Percentiles rank a stretch among this genome's conserved stretches.
phyloP scores from a whole-genome alignment of 2,329 filamentous ascomycete species.

The Incumbomyces lentus region DNA sequence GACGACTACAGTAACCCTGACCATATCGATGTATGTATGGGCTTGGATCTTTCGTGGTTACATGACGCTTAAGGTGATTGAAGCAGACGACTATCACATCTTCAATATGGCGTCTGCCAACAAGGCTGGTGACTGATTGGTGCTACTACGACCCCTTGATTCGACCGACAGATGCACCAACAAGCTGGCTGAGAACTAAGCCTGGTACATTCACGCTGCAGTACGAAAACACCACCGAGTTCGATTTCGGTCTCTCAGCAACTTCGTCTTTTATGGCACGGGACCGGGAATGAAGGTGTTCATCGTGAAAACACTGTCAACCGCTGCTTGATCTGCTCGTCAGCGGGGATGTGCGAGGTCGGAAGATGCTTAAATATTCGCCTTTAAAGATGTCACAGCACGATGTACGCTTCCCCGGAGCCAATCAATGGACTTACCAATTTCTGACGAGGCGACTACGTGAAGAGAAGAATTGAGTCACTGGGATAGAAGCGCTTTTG shows the following conservation, averaged over 20 bases:
- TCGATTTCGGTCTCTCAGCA: constrained; percentile 30
- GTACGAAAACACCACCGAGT: constrained; percentile 49
- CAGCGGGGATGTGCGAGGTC: constrained; percentile 46
- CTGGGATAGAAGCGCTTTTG: too few species aligned
- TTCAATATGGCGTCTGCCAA: constrained; percentile 55
- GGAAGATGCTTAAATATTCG: constrained; percentile 54
- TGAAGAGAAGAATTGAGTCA: constrained; percentile 52
- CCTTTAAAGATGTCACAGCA: constrained; percentile 58
- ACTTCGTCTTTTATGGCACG: constrained; percentile 47
- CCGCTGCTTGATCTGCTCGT: constrained; percentile 53
- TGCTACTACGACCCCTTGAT: constrained; percentile 57
- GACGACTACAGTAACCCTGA: constrained; percentile 48
- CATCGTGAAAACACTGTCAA: constrained; percentile 59
- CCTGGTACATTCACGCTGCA: constrained; percentile 51
- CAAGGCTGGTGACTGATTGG: constrained; percentile 59
- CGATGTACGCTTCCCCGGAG: constrained; percentile 50
- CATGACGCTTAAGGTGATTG: constrained; percentile 55
- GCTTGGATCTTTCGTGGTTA: constrained; percentile 62
- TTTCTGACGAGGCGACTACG: constrained; percentile 51
- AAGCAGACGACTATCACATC: constrained; percentile 46
- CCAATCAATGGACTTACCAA: constrained; percentile 49
- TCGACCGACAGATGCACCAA: constrained; percentile 69
- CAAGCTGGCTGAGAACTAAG: constrained; percentile 44
- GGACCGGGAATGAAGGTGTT: constrained; percentile 60
- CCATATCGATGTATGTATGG: constrained; percentile 56